These are phyloP conservation scores for Solanum rostratum DNA, from an alignment of 257 asterid genomes.

Conservation along the genomic window DNA sequence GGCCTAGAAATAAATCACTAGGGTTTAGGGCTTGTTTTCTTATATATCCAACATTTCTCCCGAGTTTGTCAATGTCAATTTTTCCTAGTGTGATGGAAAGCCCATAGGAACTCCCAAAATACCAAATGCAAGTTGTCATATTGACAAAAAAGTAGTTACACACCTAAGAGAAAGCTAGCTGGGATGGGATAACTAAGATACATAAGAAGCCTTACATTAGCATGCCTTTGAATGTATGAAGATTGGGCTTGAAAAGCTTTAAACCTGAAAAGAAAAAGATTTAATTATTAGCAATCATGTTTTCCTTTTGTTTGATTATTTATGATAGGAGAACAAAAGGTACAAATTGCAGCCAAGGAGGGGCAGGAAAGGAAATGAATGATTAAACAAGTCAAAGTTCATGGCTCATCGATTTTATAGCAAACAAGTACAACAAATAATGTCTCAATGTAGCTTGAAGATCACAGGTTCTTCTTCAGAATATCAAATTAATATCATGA, in stretches of 20 bases:
- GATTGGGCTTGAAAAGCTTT: conserved; percentile 3
- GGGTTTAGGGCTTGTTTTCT: background rate
- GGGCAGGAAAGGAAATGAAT: background rate
- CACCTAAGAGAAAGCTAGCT: background rate
- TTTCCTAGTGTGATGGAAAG: background rate
- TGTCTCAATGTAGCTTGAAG: background rate
- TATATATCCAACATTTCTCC: background rate
- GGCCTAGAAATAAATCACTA: background rate
- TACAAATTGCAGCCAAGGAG: background rate
- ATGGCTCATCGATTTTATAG: background rate
- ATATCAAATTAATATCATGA: background rate
- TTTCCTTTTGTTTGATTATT: background rate
- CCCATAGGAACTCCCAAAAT: background rate
- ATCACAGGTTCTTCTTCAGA: background rate
- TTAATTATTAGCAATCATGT: background rate
- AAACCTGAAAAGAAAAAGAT: background rate
- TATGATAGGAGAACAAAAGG: background rate
- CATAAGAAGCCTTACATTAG: background rate
- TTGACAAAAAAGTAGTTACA: background rate
- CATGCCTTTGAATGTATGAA: background rate
- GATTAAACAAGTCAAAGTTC: background rate
- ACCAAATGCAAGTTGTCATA: background rate
- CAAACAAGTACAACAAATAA: background rate
- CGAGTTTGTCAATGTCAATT: background rate
- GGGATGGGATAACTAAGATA: background rate